Evolutionary conservation across 2,329 filamentous ascomycete species (phyloP), one percentile per base, ranked within the genome.

Genomic region (Fusarium sp.): DNA sequence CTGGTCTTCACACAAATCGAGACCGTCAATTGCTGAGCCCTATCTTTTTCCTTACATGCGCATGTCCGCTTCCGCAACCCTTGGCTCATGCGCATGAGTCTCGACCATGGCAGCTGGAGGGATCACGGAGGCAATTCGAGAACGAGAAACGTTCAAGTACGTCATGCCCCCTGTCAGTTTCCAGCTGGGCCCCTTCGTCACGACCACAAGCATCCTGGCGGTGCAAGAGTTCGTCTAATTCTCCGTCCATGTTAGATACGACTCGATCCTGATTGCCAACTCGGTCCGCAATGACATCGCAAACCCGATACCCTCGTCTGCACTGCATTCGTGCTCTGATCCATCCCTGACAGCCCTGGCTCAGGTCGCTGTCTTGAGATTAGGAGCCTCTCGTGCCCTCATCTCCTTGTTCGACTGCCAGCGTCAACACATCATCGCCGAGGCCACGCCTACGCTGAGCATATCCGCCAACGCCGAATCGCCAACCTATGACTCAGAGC

Each of bases 381-480:
- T 88, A 5, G 80, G 83, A n/a, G 82, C 81, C 6, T 78, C 81
- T 22, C 83, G 87, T 33, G 80, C 83, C 18, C 74, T 89, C 25
- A 82, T 90, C 57, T 89, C 88, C 2, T 79, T 90, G 20, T 89
- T 90, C 69, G 88, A 88, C 70, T 79, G 78, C 6, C 80, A 81
- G 6, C 76, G 83, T 54, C 87, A 90, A 68, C 84, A 88, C 69
- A 79, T 90, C 22, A 79, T 90, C 18, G 87, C 87, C 63, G 88
- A 90, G 73, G 86, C 87, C 10, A 87, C 87, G 2, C 82, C 82
- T 4, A 79, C 80, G 2, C 78, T 84, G 14, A 83, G 81, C 1
- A 77, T 88, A 22, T 65, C 71, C 18, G 68, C 80, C 2, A 66
- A 47, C 1, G 62, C 73, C 2, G 65, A 60, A 4, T 61, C 87